Conservation (phyloP, 1,284 basidiomycete genomes). For the Anthracocystis setariae region DNA sequence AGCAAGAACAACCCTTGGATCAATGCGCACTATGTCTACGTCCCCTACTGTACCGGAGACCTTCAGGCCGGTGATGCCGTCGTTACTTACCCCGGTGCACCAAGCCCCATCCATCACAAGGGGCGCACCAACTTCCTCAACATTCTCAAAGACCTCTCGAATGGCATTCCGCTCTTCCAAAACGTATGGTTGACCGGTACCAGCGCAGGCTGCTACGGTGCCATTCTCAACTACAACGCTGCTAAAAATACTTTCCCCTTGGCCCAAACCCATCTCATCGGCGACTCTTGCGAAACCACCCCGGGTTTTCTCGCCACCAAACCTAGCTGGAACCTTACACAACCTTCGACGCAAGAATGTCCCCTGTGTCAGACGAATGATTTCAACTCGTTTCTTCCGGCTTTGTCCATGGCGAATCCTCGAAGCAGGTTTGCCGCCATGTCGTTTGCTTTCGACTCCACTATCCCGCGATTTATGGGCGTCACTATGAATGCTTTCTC, state of each 20-base stretch:
- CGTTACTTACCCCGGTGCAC: constrained; percentile 21
- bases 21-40: constrained; percentile 19
- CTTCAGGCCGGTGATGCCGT: constrained; percentile 24
- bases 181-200: constrained; percentile 26
- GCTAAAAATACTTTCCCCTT: constrained; percentile 19
- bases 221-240: constrained; percentile 25
- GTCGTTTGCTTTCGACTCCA: constrained; percentile 12
- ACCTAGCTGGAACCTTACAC: constrained; percentile 29
- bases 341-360: constrained; percentile 15
- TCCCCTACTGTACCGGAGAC: constrained; percentile 40
- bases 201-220: constrained; percentile 38
- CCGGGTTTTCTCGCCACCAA: constrained; percentile 28
- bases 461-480: constrained; percentile 15
- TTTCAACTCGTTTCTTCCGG: constrained; percentile 37
- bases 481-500: constrained; percentile 1
- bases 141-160: constrained; percentile 11
- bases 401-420: constrained; percentile 18
- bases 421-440: constrained; percentile 21
- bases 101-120: constrained; percentile 30
- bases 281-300: constrained; percentile 28
- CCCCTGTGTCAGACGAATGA: constrained; percentile 13
- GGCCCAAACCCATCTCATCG: constrained; percentile 24
- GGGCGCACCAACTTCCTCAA: constrained; percentile 26
- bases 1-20: constrained; percentile 19
- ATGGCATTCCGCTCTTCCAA: constrained; percentile 7